phyloP scores from a whole-genome alignment of 2,329 filamentous ascomycete genomes.

The Botrytis squamosa region DNA sequence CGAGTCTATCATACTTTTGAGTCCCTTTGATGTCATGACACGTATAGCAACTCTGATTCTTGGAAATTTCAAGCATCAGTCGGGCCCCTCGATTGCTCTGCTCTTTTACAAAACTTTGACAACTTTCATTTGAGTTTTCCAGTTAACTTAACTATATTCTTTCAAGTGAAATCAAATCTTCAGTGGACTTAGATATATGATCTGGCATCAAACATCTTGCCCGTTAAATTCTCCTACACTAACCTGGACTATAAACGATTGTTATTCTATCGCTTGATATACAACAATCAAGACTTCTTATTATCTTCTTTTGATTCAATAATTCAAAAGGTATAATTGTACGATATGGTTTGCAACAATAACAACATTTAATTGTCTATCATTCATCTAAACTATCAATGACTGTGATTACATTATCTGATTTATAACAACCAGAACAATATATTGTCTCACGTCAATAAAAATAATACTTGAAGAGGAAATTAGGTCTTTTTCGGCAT shows the following conservation, averaged over 20 bases:
- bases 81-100: neutral
- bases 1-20: neutral
- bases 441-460: neutral
- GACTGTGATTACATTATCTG: neutral
- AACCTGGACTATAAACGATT: neutral
- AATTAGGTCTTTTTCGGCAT: neutral
- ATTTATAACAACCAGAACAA: neutral
- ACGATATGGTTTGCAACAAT: neutral
- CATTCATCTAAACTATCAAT: neutral
- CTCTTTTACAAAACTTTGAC: neutral
- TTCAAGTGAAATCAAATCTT: rapidly evolving
- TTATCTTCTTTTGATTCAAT: neutral
- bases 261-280: neutral
- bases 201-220: neutral
- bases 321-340: neutral
- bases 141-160: neutral
- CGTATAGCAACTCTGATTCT: neutral
- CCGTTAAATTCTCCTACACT: neutral
- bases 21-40: neutral
- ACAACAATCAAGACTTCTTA: neutral
- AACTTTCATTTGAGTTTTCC: neutral
- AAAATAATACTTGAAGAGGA: neutral
- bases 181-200: neutral
- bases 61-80: neutral
- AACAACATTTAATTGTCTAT: neutral